phyloP scores from a whole-genome alignment of 176 grass and related monocot species.

The Triticum aestivum region DNA sequence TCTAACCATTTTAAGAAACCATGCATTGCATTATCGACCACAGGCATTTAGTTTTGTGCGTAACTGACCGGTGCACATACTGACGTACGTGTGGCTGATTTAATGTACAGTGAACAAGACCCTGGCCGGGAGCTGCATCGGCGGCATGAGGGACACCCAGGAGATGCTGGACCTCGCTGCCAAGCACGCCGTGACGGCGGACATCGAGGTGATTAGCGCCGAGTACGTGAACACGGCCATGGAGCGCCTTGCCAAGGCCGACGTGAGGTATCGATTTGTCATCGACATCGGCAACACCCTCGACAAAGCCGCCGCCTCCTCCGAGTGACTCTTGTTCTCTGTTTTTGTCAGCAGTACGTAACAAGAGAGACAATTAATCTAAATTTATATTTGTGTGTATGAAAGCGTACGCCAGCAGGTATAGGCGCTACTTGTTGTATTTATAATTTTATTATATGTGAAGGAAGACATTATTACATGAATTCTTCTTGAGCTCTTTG shows the following conservation, averaged over 20 bases:
- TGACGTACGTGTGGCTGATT: neutral
- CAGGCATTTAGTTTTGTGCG: neutral
- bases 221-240: slow-evolving; percentile 67
- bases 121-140: slow-evolving; percentile 56
- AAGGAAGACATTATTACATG: neutral
- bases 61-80: neutral
- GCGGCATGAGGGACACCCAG: slow-evolving; percentile 67
- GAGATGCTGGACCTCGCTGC: slow-evolving; percentile 69
- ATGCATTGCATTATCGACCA: neutral
- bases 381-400: neutral
- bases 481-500: neutral
- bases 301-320: neutral
- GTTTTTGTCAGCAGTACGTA: no score
- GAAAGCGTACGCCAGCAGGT: no score
- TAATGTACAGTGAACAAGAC: slow-evolving; percentile 38
- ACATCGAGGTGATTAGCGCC: slow-evolving; percentile 49
- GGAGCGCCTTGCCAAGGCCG: slow-evolving; percentile 57
- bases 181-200: slow-evolving; percentile 50
- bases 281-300: slow-evolving; percentile 84
- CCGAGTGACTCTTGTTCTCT: neutral
- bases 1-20: neutral
- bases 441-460: neutral
- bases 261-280: slow-evolving; percentile 76
- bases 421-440: neutral
- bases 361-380: neutral